Percentiles rank a stretch among this genome's conserved stretches.
phyloP scores from a whole-genome alignment of 2,329 filamentous ascomycete genomes.

The Helminthosporium solani region DNA sequence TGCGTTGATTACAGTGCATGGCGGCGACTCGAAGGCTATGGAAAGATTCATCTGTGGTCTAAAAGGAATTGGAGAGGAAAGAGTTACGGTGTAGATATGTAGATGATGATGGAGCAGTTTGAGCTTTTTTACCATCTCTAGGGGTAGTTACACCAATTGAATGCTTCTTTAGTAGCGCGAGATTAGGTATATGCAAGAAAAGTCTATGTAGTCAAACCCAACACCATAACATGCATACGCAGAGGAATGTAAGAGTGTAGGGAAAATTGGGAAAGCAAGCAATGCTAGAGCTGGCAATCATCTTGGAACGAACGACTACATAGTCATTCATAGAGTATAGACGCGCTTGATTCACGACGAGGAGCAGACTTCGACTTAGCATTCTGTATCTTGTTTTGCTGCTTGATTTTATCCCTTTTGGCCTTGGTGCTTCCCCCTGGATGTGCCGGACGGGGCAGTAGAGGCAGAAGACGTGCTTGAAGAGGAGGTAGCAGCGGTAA shows the following conservation, averaged over 20 bases:
- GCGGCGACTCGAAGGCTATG: no score
- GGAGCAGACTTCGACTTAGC: no score
- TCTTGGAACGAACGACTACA: not conserved
- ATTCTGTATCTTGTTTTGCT: not conserved
- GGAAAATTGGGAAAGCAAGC: not conserved
- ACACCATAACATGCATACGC: not conserved
- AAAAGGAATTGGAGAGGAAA: no score
- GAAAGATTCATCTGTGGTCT: no score
- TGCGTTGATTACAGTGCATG: no score
- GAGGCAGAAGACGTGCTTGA: not conserved
- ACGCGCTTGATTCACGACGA: not conserved
- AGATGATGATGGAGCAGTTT: no score
- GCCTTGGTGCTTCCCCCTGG: not conserved
- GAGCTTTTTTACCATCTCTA: no score
- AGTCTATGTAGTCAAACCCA: no score
- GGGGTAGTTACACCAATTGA: no score
- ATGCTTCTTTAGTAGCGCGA: not conserved
- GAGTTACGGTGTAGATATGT: no score
- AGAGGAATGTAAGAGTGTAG: not conserved
- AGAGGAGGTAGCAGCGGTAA: not conserved
- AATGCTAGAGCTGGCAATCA: not conserved
- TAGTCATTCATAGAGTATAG: not conserved
- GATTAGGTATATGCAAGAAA: not conserved
- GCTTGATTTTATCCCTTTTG: not conserved
- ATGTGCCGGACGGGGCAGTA: not conserved